Evolutionary conservation across 2,329 filamentous ascomycete genomes (phyloP), one percentile per base, ranked within the genome.

Genomic region (Xylaria sp.): DNA sequence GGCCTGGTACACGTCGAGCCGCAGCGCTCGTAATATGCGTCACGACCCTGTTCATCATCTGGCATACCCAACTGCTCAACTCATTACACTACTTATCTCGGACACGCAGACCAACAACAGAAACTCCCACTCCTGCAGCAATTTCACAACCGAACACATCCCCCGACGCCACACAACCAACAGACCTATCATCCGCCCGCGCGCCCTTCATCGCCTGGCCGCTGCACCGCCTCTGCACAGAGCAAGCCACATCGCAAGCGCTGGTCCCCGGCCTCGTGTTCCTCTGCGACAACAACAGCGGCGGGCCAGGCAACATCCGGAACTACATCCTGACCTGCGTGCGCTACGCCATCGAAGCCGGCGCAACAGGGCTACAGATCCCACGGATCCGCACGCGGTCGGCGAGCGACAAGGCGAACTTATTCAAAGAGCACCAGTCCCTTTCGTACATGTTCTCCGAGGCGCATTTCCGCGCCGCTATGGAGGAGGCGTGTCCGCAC

Each of bases 251-350:
- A 2, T 58, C 80, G 0, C 23, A 23, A 0, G 71, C 70, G 0
- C 81, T 78, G 74, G 76, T 78, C 0, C 79, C 82, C 0, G 82
- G 83, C 10, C 73, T 85, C 12, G 76, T 84, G 2, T 85, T 84
- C 69, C 65, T 82, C 5, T 86, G 84, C 77, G 84, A 84, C 76
- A 83, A 84, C 76, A 85, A 85, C 75, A 82, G 83, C 50, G 84
- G 84, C 46, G 84, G 84, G 50, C 82, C 85, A 34, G 84, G 83
- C 60, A 86, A 86, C 72, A 85, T 86, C 57, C 80, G 84, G 63
- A 85, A 84, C 75, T 85, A 83, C 76, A 82, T 85, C 57, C 78
- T 85, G 46, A 85, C 83, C 0, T 86, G 84, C 67, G 41, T 85
- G 7, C 82, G 84, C 23, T 86, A 86, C 73, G 83, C 81, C 44